phyloP scores from a whole-genome alignment of 1,139 yeast species.

The Kurtzmaniella quercitrusa region DNA sequence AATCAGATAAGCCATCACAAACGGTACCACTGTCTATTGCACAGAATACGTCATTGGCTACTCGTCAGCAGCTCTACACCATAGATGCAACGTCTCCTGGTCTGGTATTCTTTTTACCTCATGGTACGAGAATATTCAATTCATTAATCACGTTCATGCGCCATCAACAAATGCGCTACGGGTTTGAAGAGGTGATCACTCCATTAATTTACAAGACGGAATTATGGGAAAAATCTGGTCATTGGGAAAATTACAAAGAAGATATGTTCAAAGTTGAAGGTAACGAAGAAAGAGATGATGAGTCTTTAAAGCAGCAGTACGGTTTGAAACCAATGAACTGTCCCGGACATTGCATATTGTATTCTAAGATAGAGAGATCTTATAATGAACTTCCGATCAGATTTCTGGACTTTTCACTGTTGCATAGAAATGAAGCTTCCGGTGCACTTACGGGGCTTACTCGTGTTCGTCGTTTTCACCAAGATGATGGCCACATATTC shows the following conservation, averaged over 20 bases:
- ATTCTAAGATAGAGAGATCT: slow-evolving; percentile 74
- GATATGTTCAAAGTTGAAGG: slow-evolving; percentile 87
- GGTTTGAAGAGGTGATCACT: slow-evolving; percentile 89
- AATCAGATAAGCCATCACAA: not conserved
- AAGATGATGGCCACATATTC: slow-evolving; percentile 97
- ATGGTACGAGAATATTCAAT: slow-evolving; percentile 84
- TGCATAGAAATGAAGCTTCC: slow-evolving; percentile 93
- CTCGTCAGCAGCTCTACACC: slow-evolving; percentile 67
- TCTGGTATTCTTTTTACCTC: slow-evolving; percentile 82
- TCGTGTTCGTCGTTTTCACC: slow-evolving; percentile 96
- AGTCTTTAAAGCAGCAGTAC: slow-evolving; percentile 51
- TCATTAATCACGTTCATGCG: slow-evolving; percentile 78
- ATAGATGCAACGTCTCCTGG: slow-evolving; percentile 85
- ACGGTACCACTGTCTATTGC: not conserved
- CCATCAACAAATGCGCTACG: slow-evolving; percentile 73
- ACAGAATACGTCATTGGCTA: slow-evolving; percentile 36
- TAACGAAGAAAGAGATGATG: slow-evolving; percentile 36
- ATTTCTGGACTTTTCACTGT: slow-evolving; percentile 92
- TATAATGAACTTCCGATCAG: slow-evolving; percentile 95
- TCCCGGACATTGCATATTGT: slow-evolving; percentile 95
- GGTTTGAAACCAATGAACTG: slow-evolving; percentile 98
- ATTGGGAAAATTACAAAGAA: slow-evolving; percentile 91
- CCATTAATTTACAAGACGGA: slow-evolving; percentile 84
- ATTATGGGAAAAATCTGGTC: slow-evolving; percentile 91
- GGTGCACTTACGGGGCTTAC: slow-evolving; percentile 86